Base-by-base conservation (phyloP, 768 basidiomycete genomes). In the Lactifluus piperatus region DNA sequence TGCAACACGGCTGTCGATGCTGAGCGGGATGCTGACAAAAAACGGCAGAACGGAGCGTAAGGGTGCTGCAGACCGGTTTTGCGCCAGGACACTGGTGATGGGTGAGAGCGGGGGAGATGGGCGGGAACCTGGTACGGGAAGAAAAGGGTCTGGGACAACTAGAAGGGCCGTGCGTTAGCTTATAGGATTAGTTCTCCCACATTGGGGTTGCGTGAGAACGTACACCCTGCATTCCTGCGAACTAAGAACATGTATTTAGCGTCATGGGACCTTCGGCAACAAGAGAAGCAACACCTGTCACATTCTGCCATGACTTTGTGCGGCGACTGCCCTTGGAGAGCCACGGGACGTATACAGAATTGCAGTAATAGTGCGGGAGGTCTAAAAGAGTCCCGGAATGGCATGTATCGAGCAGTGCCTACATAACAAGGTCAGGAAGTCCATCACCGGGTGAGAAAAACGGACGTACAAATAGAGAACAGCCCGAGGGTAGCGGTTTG, bases 311-410 rank as follows among this genome's bases (percentile, higher is more conserved):
- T 7, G 63, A 61, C 18, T 57, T 63, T 9, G 65, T 52, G 43
- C 57, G 56, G 48, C 66, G 65, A 37, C 54, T 54, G 22, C 66
- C 65, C 29, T 58, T 62, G 18, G 61, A 62, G 20, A 37, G 36
- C 66, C 64, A 64, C 3, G 66, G 67, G 26, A 55, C 59, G 62
- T 60, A 66, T 5, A 65, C 52, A 2, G 62, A 56, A 34, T 68
- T 64, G 52, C 68, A 67, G 7, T 59, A 27, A 43, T 64, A 65
- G 39, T 67, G 67, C 0, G 61, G 62, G 7, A 68, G 57, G 26
- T 68, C 65, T 0, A 67, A 51, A 18, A 67, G 43, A 1, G 68
- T 67, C 1, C 62, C 68, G 0, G 66, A 67, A 29, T 67, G 65
- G 20, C 66, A 67, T 0, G 62, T 55, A 32, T 68, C 68, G 26